Evolutionary conservation across 495 filamentous ascomycete species (phyloP).

Genomic region (Durotheca rogersii): DNA sequence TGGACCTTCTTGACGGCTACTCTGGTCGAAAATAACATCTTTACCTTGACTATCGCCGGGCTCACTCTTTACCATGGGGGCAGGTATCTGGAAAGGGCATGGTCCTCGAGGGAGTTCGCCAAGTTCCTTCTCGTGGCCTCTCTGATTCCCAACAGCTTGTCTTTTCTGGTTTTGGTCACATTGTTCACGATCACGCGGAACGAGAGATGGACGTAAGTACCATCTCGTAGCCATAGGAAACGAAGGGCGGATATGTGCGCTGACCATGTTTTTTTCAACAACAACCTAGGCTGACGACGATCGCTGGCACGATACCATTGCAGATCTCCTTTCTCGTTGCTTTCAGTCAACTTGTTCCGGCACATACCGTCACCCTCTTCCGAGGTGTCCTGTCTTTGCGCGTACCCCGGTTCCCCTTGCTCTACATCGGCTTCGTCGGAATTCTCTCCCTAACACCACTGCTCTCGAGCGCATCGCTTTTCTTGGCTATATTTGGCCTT

Average conservation of each 20-base stretch:
- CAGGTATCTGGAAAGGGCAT: conserved; percentile 92
- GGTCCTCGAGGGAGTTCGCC: conserved; percentile 88
- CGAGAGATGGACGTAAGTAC: conserved; percentile 65
- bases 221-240: not conserved
- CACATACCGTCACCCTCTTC: conserved; percentile 95
- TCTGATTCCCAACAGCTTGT: conserved; percentile 75
- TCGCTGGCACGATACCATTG: conserved; percentile 83
- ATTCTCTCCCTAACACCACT: conserved; percentile 75
- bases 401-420: conserved; percentile 83
- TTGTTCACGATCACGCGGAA: conserved; percentile 70
- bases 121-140: conserved; percentile 82
- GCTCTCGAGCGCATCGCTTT: conserved; percentile 78
- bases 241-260: conserved; percentile 12
- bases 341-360: conserved; percentile 96
- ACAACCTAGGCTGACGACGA: conserved; percentile 62
- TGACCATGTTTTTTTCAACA: no score
- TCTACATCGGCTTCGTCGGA: conserved; percentile 77
- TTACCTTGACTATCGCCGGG: conserved; percentile 77
- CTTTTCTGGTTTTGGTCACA: conserved; percentile 69
- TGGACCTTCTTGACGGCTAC: conserved; percentile 90
- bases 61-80: conserved; percentile 89
- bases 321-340: conserved; percentile 95
- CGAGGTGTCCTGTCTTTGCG: conserved; percentile 84
- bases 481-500: conserved; percentile 80
- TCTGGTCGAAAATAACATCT: conserved; percentile 89